Evolutionary conservation across 2,329 filamentous ascomycete genomes (phyloP).

Genomic region (Monilinia fructicola): DNA sequence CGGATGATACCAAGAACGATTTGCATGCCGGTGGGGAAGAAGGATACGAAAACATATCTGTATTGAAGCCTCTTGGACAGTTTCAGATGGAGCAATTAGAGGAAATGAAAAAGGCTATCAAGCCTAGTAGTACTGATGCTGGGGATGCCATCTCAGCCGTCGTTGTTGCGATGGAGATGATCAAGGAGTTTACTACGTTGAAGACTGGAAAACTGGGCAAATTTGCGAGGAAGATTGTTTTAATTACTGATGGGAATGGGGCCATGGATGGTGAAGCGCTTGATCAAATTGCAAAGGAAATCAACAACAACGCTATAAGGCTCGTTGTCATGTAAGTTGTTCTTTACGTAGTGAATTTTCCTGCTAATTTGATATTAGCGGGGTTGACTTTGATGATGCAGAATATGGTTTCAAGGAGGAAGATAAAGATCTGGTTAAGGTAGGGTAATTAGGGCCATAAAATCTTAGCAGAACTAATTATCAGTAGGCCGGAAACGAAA

Average conservation of each 20-base stretch:
- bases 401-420: constrained; percentile 93
- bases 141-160: constrained; percentile 90
- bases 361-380: constrained; percentile 51
- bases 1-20: constrained; percentile 71
- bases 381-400: constrained; percentile 88
- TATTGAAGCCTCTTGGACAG: constrained; percentile 67
- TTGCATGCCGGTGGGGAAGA: constrained; percentile 55
- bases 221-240: constrained; percentile 74
- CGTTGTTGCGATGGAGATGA: constrained; percentile 84
- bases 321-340: constrained; percentile 70
- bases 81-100: constrained; percentile 68
- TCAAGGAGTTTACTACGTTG: constrained; percentile 73
- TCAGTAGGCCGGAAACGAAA: constrained; percentile 67
- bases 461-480: constrained; percentile 29
- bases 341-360: background rate
- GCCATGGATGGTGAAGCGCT: constrained; percentile 71
- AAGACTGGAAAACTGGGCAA: constrained; percentile 54
- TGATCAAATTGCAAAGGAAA: constrained; percentile 63
- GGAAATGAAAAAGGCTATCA: constrained; percentile 61
- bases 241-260: constrained; percentile 80
- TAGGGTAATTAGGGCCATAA: constrained; percentile 35
- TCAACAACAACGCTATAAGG: constrained; percentile 75
- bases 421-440: constrained; percentile 72
- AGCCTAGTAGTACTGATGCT: constrained; percentile 62
- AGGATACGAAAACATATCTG: constrained; percentile 77